A percentile compares a stretch with the other conserved stretches of the same genome.
Evolutionary conservation across 2,329 filamentous ascomycete genomes (phyloP).

Genomic region (Lasiodiplodia theobromae): DNA sequence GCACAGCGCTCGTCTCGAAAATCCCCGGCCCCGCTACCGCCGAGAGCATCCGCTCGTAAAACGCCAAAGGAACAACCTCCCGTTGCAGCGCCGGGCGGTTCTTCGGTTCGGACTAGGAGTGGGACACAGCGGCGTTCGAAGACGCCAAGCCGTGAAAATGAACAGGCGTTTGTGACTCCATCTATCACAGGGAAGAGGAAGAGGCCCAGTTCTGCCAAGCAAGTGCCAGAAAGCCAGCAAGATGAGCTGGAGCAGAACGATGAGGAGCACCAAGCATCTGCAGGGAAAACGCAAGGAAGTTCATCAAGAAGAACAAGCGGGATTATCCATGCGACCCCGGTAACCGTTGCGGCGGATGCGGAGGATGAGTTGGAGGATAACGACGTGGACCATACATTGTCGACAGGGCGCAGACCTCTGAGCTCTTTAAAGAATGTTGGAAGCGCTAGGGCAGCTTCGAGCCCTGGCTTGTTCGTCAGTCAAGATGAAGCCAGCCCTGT

Average conservation of each 20-base stretch:
- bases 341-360: conserved; percentile 36
- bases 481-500: conserved; percentile 4
- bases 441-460: not conserved
- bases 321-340: conserved; percentile 34
- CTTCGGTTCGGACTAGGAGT: not conserved
- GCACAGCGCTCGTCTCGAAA: conserved; percentile 12
- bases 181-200: conserved; percentile 24
- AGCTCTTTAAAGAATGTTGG: not conserved
- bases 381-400: conserved; percentile 28
- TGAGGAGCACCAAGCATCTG: conserved; percentile 36
- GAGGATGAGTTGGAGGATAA: conserved; percentile 34
- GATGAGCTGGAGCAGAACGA: conserved; percentile 45
- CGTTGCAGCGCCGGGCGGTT: conserved; percentile 30
- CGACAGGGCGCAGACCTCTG: conserved; percentile 2
- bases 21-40: conserved; percentile 29
- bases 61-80: conserved; percentile 40
- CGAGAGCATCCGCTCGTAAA: conserved; percentile 34
- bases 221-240: conserved; percentile 36
- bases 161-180: conserved; percentile 37
- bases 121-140: conserved; percentile 1
- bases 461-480: not conserved
- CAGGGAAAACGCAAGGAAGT: conserved; percentile 35
- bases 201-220: conserved; percentile 21
- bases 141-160: conserved; percentile 35
- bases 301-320: conserved; percentile 30